phyloP scores from a whole-genome alignment of 2,329 filamentous ascomycete species.

The Penicillium palitans region DNA sequence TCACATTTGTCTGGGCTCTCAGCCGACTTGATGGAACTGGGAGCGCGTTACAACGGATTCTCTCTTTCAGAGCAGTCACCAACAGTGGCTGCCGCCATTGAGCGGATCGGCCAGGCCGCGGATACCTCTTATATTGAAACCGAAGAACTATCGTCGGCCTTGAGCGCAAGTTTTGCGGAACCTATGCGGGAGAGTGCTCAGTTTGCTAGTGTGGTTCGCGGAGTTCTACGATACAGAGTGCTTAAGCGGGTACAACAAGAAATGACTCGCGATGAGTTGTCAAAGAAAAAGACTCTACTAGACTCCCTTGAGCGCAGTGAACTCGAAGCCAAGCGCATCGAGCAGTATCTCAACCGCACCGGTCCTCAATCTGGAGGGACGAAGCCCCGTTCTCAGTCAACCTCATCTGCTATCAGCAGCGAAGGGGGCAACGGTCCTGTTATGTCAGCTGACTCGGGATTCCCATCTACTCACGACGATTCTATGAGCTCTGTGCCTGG shows the following conservation, averaged over 20 bases:
- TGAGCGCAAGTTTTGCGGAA: constrained; percentile 94
- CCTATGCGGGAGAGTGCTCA: constrained; percentile 98
- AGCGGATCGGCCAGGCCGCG: constrained; percentile 89
- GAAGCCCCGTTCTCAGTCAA: constrained; percentile 65
- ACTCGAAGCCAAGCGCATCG: constrained; percentile 86
- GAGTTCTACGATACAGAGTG: constrained; percentile 83
- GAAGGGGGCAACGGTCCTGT: constrained; percentile 59
- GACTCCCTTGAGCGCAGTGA: constrained; percentile 93
- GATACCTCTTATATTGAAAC: constrained; percentile 96
- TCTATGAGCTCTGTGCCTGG: constrained; percentile 65
- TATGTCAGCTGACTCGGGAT: constrained; percentile 91
- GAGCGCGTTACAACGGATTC: constrained; percentile 95
- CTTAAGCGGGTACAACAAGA: constrained; percentile 96
- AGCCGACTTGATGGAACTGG: constrained; percentile 86
- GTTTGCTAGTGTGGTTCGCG: constrained; percentile 90
- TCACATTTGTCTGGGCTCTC: constrained; percentile 81
- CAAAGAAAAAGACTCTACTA: constrained; percentile 78
- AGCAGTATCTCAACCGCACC: constrained; percentile 78
- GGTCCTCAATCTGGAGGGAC: constrained; percentile 42
- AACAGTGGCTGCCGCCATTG: constrained; percentile 86
- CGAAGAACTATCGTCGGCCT: constrained; percentile 78
- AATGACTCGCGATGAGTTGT: constrained; percentile 89
- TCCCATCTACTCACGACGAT: constrained; percentile 84
- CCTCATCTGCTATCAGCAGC: constrained; percentile 51
- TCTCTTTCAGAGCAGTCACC: constrained; percentile 89